phyloP scores from a whole-genome alignment of 345 rosid species.

The Kernera saxatilis region DNA sequence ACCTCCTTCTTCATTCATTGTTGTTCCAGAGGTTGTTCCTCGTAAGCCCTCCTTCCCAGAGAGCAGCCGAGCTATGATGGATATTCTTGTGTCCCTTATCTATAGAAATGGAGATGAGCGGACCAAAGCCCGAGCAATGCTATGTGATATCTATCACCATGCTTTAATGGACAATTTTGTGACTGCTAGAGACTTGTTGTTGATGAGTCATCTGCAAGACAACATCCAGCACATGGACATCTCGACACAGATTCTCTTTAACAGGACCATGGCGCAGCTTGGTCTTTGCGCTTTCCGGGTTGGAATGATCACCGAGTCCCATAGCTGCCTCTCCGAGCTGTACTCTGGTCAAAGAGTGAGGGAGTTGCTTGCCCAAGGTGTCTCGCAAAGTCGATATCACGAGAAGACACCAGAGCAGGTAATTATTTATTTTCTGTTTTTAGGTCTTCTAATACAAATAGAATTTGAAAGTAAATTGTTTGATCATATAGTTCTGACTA shows the following conservation, averaged over 20 bases:
- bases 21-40: conserved; percentile 69
- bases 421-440: background rate
- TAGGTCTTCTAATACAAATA: background rate
- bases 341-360: conserved; percentile 91
- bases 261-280: conserved; percentile 95
- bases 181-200: conserved; percentile 67
- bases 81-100: conserved; percentile 74
- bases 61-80: conserved; percentile 85
- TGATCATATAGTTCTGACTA: background rate
- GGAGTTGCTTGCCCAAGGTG: conserved; percentile 97
- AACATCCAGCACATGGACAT: conserved; percentile 85
- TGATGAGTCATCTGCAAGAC: conserved; percentile 96
- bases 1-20: conserved; percentile 66
- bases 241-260: conserved; percentile 88
- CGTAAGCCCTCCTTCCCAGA: conserved; percentile 89
- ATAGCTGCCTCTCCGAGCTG: conserved; percentile 83
- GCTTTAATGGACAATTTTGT: conserved; percentile 79
- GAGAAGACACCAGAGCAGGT: conserved; percentile 99
- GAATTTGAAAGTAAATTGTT: background rate
- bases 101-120: conserved; percentile 92
- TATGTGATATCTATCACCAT: conserved; percentile 92
- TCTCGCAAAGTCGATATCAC: conserved; percentile 83
- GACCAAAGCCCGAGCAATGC: conserved; percentile 96
- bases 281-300: conserved; percentile 89
- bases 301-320: conserved; percentile 73